Evolutionary conservation across 306 rosid genomes (phyloP), one percentile per base, ranked within the genome.

Genomic region (Pyrus bretschneideri): DNA sequence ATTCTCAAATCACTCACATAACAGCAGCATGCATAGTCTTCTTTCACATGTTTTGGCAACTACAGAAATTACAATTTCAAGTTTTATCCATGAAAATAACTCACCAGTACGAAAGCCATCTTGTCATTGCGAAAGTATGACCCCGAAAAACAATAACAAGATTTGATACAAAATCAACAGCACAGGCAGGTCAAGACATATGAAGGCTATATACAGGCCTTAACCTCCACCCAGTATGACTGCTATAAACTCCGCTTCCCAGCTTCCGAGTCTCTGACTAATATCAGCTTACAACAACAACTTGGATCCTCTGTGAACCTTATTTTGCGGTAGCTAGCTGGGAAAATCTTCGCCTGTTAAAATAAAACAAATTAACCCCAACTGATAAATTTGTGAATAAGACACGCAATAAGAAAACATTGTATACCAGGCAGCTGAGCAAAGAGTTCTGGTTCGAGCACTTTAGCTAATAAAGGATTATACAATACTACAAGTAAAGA

Each of bases 331-430:
- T 31, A 45, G 83, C 76, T 44, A 45, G 83, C 73, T 71, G 76
- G 78, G 49, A 70, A 76, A 44, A 71, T 61, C 61, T 85, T 76
- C 82, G 67, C 81, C 88, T 86, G 85, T 73, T 60, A 84, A 71
- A 69, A 76, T 68, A 67, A 18, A 76, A 75, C 51, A 64, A 22
- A 57, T 44, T 42, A 45, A 68, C 17, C 27, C 58, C 72, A 45
- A 81, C 46, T 30, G 46, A 75, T 57, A 42, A 59, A 44, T 78
- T 66, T 61, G 72, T 49, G 62, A 13, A 79, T 14, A 68, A 68
- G 22, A 33, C 51, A 44, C 60, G 29, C 33, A 71, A 49, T 49
- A 60, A 69, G 33, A 23, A 27, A 12, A 55, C 45, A 25, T 17
- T 15, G 55, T 51, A 51, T 17, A 51, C 55, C 21, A 51, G 55